These are phyloP conservation scores for Magnolia sinica DNA, from an alignment of 164 flowering plant species.

Conservation along the genomic window DNA sequence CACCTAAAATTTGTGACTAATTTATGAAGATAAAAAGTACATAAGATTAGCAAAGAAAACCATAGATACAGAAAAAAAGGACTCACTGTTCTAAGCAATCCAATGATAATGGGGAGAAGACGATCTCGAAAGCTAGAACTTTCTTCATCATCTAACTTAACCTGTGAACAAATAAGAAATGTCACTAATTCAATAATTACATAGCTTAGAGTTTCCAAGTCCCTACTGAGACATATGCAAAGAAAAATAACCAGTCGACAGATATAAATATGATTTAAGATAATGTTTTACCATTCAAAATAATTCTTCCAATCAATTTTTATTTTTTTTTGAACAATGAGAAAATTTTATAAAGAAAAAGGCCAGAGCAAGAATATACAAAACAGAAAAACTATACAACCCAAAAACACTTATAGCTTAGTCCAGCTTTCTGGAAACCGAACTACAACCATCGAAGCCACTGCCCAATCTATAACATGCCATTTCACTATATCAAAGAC, in stretches of 20 bases:
- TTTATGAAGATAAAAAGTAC: background rate
- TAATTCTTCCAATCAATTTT: background rate
- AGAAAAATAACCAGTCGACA: background rate
- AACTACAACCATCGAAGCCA: too few relatives aligned
- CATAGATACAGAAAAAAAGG: background rate
- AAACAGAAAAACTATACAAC: too few relatives aligned
- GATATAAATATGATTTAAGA: background rate
- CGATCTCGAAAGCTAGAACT: conserved; percentile 62
- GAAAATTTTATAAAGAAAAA: too few relatives aligned
- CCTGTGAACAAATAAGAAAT: conserved; percentile 36
- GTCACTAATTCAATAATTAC: background rate
- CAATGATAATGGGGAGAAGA: conserved; percentile 84
- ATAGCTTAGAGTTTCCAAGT: background rate
- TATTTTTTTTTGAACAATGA: too few relatives aligned
- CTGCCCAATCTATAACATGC: too few relatives aligned
- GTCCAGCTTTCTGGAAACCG: too few relatives aligned
- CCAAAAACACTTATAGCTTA: too few relatives aligned
- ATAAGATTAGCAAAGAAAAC: background rate
- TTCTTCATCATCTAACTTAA: conserved; percentile 67
- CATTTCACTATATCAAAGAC: too few relatives aligned
- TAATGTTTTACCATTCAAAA: too few relatives aligned
- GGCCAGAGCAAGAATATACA: too few relatives aligned
- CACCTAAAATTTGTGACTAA: background rate
- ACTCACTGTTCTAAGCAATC: conserved; percentile 97
- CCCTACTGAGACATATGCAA: background rate